Conservation (phyloP, 805 yeast species). For the Candida ortonii region DNA sequence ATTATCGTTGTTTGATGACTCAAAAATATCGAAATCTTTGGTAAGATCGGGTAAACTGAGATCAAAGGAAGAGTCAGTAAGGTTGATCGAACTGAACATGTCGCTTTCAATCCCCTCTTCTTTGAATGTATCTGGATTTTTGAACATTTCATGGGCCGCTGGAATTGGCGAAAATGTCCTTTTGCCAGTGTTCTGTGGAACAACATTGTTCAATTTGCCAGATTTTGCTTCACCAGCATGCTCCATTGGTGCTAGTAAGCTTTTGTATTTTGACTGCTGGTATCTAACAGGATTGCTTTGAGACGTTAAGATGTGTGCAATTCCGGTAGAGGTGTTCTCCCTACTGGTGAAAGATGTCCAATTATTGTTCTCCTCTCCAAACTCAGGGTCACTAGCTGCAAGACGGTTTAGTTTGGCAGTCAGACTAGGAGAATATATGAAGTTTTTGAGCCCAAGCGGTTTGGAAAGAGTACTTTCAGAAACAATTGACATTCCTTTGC, state of each 20-base stretch:
- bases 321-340: conserved; percentile 4
- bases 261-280: too few species aligned
- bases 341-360: conserved; percentile 13
- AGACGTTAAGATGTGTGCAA: too few species aligned
- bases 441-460: conserved; percentile 14
- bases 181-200: too few species aligned
- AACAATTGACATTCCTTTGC: conserved; percentile 24
- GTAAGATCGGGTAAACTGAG: conserved; percentile 16
- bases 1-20: conserved; percentile 5
- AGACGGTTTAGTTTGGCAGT: conserved; percentile 13
- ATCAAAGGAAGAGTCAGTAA: conserved; percentile 18
- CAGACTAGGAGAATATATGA: conserved; percentile 25
- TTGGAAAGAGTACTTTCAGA: conserved; percentile 9
- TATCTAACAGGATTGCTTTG: too few species aligned
- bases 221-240: too few species aligned
- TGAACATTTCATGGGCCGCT: conserved; percentile 8
- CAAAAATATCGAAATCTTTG: conserved; percentile 4
- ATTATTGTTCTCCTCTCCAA: conserved; percentile 8
- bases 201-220: too few species aligned
- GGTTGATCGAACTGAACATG: conserved; percentile 16
- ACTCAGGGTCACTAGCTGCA: conserved; percentile 6
- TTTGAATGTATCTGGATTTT: not conserved
- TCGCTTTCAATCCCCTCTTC: conserved; percentile 10
- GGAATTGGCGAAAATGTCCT: conserved; percentile 5
- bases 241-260: too few species aligned